Evolutionary conservation across 306 rosid species (phyloP).

Genomic region (Cucurbita pepo): DNA sequence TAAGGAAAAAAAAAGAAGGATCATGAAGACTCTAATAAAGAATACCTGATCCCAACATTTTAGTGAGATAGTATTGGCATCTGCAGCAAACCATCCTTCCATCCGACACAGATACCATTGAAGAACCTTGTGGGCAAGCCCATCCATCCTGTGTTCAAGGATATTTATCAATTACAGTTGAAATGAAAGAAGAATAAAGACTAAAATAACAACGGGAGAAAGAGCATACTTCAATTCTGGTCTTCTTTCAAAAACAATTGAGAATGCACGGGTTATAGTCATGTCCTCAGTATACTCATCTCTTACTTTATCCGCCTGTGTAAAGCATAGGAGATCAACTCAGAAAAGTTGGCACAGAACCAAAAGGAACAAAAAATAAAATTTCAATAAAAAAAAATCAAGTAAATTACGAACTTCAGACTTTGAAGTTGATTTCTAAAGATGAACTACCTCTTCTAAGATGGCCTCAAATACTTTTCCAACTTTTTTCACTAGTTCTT

Average conservation of each 20-base stretch:
- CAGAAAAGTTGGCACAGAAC: slow-evolving; percentile 10
- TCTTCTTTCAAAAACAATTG: slow-evolving; percentile 68
- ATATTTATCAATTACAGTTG: not conserved
- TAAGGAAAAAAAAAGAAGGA: no score
- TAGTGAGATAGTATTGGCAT: slow-evolving; percentile 76
- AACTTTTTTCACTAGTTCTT: slow-evolving; percentile 61
- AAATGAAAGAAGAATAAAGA: not conserved
- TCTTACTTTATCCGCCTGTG: slow-evolving; percentile 63
- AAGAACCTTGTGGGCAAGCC: slow-evolving; percentile 72
- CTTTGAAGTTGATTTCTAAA: not conserved
- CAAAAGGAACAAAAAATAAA: not conserved
- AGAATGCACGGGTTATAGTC: slow-evolving; percentile 64
- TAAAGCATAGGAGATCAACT: slow-evolving; percentile 8
- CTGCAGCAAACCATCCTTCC: slow-evolving; percentile 99
- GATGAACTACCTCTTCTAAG: slow-evolving; percentile 51
- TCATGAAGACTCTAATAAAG: not conserved
- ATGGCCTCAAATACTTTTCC: slow-evolving; percentile 58
- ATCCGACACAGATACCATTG: slow-evolving; percentile 97
- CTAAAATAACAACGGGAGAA: not conserved
- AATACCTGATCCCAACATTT: slow-evolving; percentile 90
- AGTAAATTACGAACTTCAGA: not conserved
- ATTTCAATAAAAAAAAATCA: not conserved
- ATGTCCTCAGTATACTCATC: slow-evolving; percentile 55
- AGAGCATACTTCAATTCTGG: slow-evolving; percentile 55
- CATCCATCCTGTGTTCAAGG: slow-evolving; percentile 57